A percentile compares a stretch with the other conserved stretches of the same genome.
These are phyloP conservation scores for Colletotrichum abscissum DNA, from an alignment of 2,329 filamentous ascomycete species.

Conservation along the genomic window DNA sequence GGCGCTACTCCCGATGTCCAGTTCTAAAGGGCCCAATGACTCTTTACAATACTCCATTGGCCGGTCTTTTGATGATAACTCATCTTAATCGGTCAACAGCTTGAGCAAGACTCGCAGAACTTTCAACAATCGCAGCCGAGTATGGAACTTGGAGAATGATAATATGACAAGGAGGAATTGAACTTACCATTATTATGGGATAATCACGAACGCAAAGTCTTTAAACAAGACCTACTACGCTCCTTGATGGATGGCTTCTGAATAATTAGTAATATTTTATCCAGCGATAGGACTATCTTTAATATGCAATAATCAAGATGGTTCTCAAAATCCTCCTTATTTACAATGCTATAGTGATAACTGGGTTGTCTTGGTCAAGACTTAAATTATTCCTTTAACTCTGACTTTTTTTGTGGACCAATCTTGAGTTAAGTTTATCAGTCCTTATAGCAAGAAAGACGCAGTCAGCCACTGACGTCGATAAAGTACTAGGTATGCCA, in stretches of 20 bases:
- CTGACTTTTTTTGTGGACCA: neutral
- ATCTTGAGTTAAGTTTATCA: neutral
- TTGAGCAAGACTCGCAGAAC: neutral
- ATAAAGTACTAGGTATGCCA: no score
- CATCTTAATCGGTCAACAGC: neutral
- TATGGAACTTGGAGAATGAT: neutral
- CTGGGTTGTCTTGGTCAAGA: neutral
- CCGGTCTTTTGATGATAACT: neutral
- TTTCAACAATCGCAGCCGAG: neutral
- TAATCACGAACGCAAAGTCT: neutral
- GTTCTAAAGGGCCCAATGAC: neutral
- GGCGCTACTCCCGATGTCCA: neutral
- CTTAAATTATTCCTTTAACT: neutral
- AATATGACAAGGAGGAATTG: neutral
- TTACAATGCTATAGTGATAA: neutral
- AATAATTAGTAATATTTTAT: slow-evolving; percentile 7
- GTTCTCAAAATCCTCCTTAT: no score
- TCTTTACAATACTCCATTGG: neutral
- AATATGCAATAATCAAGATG: neutral
- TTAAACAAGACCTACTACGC: neutral
- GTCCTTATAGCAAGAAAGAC: neutral
- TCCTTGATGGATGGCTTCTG: slow-evolving; percentile 8
- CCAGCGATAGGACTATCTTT: neutral
- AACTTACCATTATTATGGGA: neutral
- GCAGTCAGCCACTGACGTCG: neutral